These are phyloP conservation scores for Emiliania huxleyi DNA, from an alignment of 78 protist genomes.

Conservation along the genomic window DNA sequence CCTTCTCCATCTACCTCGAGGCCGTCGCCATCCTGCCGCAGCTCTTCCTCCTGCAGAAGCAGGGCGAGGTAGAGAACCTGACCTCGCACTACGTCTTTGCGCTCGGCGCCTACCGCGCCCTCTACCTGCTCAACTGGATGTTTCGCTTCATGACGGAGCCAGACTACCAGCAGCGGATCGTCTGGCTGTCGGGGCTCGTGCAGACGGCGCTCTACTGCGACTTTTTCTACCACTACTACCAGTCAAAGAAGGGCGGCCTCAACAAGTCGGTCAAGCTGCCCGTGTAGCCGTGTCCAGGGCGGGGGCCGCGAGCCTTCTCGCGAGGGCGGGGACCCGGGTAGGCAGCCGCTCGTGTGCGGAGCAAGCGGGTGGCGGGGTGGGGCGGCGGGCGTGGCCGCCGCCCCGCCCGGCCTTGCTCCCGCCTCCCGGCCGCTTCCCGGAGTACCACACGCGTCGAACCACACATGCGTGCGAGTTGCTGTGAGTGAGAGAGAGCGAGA, in stretches of 20 bases:
- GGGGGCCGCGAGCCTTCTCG: too few relatives aligned
- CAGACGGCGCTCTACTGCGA: conserved; percentile 85
- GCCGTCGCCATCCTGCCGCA: conserved; percentile 97
- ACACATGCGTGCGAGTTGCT: too few relatives aligned
- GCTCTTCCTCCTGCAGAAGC: conserved; percentile 72
- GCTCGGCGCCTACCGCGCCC: conserved; percentile 84
- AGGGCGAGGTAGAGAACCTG: conserved; percentile 64
- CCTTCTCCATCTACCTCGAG: conserved; percentile 92
- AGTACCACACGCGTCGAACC: too few relatives aligned
- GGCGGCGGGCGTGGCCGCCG: too few relatives aligned
- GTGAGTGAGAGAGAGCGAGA: too few relatives aligned
- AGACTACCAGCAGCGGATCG: conserved; percentile 65
- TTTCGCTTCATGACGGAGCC: conserved; percentile 78
- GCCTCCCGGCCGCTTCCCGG: too few relatives aligned
- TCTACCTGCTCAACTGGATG: conserved; percentile 94
- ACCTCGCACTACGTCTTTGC: conserved; percentile 52
- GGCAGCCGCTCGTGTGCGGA: too few relatives aligned
- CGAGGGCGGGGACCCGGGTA: too few relatives aligned
- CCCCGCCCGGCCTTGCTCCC: too few relatives aligned
- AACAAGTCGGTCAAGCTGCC: conserved; percentile 18
- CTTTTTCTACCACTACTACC: conserved; percentile 89
- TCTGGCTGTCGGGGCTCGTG: conserved; percentile 72
- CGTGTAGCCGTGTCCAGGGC: too few relatives aligned
- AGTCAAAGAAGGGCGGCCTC: neutral
- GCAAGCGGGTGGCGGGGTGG: too few relatives aligned